These are phyloP conservation scores for Cyamopsis tetragonoloba DNA, from an alignment of 306 rosid species.

Conservation along the genomic window DNA sequence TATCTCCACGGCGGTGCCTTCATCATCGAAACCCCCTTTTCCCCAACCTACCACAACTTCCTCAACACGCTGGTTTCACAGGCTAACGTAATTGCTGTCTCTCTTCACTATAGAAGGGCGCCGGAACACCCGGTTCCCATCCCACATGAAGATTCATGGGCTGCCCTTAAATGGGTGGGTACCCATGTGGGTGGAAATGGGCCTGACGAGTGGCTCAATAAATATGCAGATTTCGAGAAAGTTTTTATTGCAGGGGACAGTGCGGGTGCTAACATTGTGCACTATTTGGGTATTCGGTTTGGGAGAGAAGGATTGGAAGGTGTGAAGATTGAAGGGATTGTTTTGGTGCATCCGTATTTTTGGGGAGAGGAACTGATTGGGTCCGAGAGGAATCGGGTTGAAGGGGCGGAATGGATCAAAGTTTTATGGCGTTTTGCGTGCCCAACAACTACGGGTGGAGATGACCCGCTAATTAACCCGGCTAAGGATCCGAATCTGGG, in stretches of 20 bases:
- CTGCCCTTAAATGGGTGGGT: constrained; percentile 53
- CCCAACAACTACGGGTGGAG: constrained; percentile 35
- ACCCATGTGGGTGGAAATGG: constrained; percentile 47
- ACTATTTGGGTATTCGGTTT: constrained; percentile 46
- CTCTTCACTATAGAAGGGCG: constrained; percentile 61
- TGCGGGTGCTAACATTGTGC: constrained; percentile 63
- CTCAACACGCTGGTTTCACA: constrained; percentile 37
- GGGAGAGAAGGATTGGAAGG: constrained; percentile 41
- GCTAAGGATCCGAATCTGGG: constrained; percentile 43
- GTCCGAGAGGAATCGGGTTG: constrained; percentile 7
- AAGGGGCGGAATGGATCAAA: background rate
- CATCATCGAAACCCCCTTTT: constrained; percentile 53
- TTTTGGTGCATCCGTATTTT: constrained; percentile 46
- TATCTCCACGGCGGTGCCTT: constrained; percentile 79
- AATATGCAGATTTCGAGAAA: too few relatives aligned
- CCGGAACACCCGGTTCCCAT: constrained; percentile 68
- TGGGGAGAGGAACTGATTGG: constrained; percentile 49
- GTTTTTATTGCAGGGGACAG: constrained; percentile 70
- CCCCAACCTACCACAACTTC: constrained; percentile 45
- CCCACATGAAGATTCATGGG: constrained; percentile 63
- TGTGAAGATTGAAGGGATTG: constrained; percentile 39
- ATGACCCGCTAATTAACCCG: constrained; percentile 58
- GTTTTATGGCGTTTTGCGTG: constrained; percentile 47
- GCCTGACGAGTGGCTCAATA: too few relatives aligned
- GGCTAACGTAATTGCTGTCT: constrained; percentile 47